Evolutionary conservation across 352 stramenopile genomes (phyloP).

Genomic region (Phytophthora foliorum): DNA sequence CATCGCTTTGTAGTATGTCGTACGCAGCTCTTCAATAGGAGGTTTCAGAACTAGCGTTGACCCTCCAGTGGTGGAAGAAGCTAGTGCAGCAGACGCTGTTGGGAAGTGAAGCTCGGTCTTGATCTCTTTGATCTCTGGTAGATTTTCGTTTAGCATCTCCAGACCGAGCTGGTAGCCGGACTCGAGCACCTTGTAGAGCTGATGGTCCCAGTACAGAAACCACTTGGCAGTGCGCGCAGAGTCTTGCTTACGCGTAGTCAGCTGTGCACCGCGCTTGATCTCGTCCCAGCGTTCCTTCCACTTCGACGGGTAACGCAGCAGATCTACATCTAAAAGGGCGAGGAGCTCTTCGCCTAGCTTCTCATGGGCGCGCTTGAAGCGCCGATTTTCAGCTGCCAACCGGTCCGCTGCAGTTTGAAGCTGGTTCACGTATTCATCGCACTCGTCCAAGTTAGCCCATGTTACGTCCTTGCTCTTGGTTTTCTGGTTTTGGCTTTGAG

Average conservation of each 20-base stretch:
- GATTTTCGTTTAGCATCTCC: slow-evolving; percentile 95
- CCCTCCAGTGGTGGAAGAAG: slow-evolving; percentile 8
- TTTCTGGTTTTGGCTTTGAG: slow-evolving; percentile 49
- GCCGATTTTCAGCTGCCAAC: slow-evolving; percentile 91
- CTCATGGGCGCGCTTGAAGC: slow-evolving; percentile 91
- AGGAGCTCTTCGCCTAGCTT: slow-evolving; percentile 84
- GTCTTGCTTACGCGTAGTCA: slow-evolving; percentile 85
- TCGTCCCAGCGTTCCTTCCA: slow-evolving; percentile 93
- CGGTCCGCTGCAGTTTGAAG: slow-evolving; percentile 92
- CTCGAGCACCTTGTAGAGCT: slow-evolving; percentile 97
- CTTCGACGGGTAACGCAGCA: slow-evolving; percentile 83
- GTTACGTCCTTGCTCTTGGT: slow-evolving; percentile 80
- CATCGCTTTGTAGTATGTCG: slow-evolving; percentile 96
- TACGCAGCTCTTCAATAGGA: slow-evolving; percentile 92
- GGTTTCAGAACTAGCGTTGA: slow-evolving; percentile 89
- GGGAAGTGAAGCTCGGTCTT: slow-evolving; percentile 83
- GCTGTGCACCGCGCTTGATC: slow-evolving; percentile 79
- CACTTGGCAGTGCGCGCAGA: slow-evolving; percentile 88
- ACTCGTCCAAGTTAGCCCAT: slow-evolving; percentile 93
- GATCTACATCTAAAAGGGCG: slow-evolving; percentile 91
- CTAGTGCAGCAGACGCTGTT: slow-evolving; percentile 13
- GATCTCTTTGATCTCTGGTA: slow-evolving; percentile 92
- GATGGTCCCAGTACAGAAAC: slow-evolving; percentile 95
- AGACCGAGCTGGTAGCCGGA: slow-evolving; percentile 94
- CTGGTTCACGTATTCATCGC: slow-evolving; percentile 93